Conservation (phyloP, 805 yeast species). For the Kodamaea hsintzibuensis region DNA sequence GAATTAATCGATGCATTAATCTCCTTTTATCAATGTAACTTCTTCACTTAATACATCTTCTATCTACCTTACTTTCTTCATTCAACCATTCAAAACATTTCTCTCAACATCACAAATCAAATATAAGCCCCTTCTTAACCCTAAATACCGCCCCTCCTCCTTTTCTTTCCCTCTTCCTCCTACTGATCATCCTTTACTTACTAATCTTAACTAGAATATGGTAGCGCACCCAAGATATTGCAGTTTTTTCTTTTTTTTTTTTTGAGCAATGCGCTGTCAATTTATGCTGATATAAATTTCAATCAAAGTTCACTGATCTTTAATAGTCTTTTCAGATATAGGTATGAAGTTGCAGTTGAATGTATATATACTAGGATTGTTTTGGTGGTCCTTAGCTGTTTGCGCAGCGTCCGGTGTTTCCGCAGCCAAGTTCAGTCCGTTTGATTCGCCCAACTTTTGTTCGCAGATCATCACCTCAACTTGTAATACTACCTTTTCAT, state of each 20-base stretch:
- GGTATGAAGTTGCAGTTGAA: not conserved
- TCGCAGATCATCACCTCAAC: slow-evolving; percentile 45
- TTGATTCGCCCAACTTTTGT: slow-evolving; percentile 45
- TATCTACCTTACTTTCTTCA: too few relatives aligned
- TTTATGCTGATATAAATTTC: not conserved
- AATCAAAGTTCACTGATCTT: not conserved
- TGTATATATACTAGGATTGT: not conserved
- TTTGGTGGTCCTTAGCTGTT: not conserved
- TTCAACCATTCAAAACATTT: too few relatives aligned
- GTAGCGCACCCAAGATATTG: not conserved
- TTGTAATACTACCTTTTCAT: slow-evolving; percentile 47
- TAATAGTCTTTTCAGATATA: too few relatives aligned
- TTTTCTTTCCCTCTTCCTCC: not conserved
- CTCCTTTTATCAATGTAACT: too few relatives aligned
- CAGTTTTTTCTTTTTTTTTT: not conserved
- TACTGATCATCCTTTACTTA: not conserved
- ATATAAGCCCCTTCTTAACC: too few relatives aligned
- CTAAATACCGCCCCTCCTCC: not conserved
- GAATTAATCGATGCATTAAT: too few relatives aligned
- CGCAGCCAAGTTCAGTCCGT: slow-evolving; percentile 30
- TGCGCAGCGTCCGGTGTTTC: not conserved
- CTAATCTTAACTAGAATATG: not conserved
- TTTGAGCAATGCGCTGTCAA: slow-evolving; percentile 2
- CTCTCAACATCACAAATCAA: not conserved
- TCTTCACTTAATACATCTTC: too few relatives aligned